phyloP scores from a whole-genome alignment of 2,329 filamentous ascomycete genomes.

The Elsinoe perseae region DNA sequence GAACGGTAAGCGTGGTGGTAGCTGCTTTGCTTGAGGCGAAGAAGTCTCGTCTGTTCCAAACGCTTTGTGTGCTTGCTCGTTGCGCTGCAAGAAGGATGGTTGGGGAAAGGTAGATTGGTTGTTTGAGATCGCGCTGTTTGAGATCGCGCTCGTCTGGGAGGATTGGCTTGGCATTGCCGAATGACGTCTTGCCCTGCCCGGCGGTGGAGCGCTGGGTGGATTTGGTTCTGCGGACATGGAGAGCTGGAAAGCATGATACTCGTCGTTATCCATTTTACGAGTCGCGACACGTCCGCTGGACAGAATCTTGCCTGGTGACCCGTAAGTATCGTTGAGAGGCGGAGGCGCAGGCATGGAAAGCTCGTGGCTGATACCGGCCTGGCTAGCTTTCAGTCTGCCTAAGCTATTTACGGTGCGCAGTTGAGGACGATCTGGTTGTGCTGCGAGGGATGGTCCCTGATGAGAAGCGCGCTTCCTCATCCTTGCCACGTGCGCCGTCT shows the following conservation, averaged over 20 bases:
- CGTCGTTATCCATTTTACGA: constrained; percentile 15
- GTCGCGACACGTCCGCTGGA: constrained; percentile 6
- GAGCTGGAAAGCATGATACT: constrained; percentile 15
- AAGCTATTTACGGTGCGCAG: constrained; percentile 8
- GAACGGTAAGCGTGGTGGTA: constrained; percentile 11
- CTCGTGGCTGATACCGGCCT: neutral
- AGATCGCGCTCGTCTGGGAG: constrained; percentile 10
- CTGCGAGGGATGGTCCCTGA: neutral
- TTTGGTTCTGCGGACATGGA: constrained; percentile 13
- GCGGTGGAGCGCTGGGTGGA: constrained; percentile 13
- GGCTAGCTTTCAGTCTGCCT: neutral
- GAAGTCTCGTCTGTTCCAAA: constrained; percentile 19
- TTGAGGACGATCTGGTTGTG: neutral
- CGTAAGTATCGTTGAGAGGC: neutral
- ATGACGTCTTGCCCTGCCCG: constrained; percentile 6
- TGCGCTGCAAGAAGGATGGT: constrained; percentile 13
- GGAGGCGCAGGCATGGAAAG: neutral
- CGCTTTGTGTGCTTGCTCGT: neutral
- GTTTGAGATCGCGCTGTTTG: neutral
- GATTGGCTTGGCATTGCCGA: constrained; percentile 21
- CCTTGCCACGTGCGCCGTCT: neutral
- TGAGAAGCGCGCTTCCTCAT: constrained; percentile 14
- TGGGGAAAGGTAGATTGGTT: neutral
- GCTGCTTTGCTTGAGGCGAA: constrained; percentile 18
- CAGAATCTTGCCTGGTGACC: neutral